Conservation (phyloP, 306 rosid species). For the Vigna trinervia region DNA sequence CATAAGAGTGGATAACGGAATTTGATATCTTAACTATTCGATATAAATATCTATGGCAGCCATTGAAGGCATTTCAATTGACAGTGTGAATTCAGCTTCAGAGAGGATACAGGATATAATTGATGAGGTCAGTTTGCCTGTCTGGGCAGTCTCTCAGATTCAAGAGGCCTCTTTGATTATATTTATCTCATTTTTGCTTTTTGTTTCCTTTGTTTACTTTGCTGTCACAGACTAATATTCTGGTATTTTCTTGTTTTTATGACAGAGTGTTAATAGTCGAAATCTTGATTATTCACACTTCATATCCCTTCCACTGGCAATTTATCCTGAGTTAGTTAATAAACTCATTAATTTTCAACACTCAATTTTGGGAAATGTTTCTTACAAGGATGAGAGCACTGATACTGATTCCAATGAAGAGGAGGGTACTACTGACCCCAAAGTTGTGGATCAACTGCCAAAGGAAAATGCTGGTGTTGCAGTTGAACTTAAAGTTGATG, state of each 20-base stretch:
- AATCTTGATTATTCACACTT: slow-evolving; percentile 90
- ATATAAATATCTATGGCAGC: slow-evolving; percentile 56
- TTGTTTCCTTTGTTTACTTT: slow-evolving; percentile 36
- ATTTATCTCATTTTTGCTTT: slow-evolving; percentile 16
- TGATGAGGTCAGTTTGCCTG: slow-evolving; percentile 67
- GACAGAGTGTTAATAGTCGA: slow-evolving; percentile 76
- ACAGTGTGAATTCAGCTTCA: slow-evolving; percentile 71
- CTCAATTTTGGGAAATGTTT: slow-evolving; percentile 62
- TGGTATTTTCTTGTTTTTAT: slow-evolving; percentile 40
- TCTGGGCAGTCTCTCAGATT: slow-evolving; percentile 42
- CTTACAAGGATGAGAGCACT: slow-evolving; percentile 50
- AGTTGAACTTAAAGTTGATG: slow-evolving; percentile 62
- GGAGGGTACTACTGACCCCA: slow-evolving; percentile 52
- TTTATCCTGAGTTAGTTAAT: slow-evolving; percentile 82
- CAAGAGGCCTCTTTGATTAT: slow-evolving; percentile 22
- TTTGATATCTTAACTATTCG: slow-evolving; percentile 35
- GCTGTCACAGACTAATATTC: slow-evolving; percentile 29
- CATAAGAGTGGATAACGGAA: slow-evolving; percentile 14
- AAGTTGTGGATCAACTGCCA: slow-evolving; percentile 55
- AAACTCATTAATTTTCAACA: slow-evolving; percentile 80
- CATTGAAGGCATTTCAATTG: slow-evolving; percentile 77
- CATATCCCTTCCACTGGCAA: slow-evolving; percentile 94
- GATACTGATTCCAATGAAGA: slow-evolving; percentile 59
- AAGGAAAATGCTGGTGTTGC: slow-evolving; percentile 62
- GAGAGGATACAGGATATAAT: slow-evolving; percentile 73